Evolutionary conservation across 352 stramenopile species (phyloP), one percentile per base, ranked within the genome.

Genomic region (Pythium myriotylum): DNA sequence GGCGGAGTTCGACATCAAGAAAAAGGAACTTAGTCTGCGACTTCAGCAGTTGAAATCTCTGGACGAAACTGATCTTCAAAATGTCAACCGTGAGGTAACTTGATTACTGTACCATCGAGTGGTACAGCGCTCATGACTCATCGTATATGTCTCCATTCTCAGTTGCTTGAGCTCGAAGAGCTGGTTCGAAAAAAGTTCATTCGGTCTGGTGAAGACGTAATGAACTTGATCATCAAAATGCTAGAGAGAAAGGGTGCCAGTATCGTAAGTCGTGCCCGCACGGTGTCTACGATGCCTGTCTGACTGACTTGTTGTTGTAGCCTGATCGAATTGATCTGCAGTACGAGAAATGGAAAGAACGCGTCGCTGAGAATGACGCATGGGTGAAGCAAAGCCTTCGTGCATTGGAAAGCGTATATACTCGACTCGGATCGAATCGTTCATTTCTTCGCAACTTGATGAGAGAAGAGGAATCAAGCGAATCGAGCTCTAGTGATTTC

Each of bases 181-280:
- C 87, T 86, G 42, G 40, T 93, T 59, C 79, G 51, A 27, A 75
- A 70, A 20, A 74, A 67, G 7, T 48, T 91, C 9, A 77, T 90
- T 50, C 79, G 81, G 20, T 74, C 68, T 2, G 84, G 84, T 14
- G 81, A 91, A 74, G 80, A 93, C 72, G 73, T 80, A 24, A 87
- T 93, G 74, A 86, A 92, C 48, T 59, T 41, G 8, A 84, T 92
- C 47, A 77, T 86, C 26, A 65, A 72, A 39, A 71, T 66, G 50
- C 50, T 86, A 14, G 67, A 63, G 9, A 57, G 72, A 14, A 88
- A 80, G 43, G 57, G 68, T 35, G 68, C 64, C 12, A 67, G 59
- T 29, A 23, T 78, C 70, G 84, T 92, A 73, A 20, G 59, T 51
- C 14, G 13, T 5, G 10, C 35, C 23, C 33, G n/a, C 33, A 20